Conservation (phyloP, 2,329 filamentous ascomycete species). For the Fusarium caatingaense region DNA sequence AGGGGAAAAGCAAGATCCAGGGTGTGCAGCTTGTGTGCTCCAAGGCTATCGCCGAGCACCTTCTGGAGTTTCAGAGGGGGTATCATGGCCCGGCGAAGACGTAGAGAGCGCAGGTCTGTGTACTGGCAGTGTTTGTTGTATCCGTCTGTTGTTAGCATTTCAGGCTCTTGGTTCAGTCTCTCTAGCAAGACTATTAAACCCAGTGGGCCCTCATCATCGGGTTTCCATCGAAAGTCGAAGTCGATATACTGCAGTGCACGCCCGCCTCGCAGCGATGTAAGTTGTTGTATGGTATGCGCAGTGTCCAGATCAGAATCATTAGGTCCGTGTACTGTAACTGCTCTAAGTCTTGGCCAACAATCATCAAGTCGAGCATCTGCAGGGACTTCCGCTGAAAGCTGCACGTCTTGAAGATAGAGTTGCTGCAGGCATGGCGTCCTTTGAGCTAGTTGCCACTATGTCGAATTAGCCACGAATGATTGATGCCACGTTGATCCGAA, state of each 20-base stretch:
- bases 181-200: constrained; percentile 31
- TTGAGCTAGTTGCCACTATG: constrained; percentile 43
- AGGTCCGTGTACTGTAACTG: constrained; percentile 43
- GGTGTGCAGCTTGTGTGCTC: constrained; percentile 47
- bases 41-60: constrained; percentile 45
- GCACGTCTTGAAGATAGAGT: constrained; percentile 47
- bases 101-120: constrained; percentile 45
- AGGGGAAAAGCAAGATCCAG: constrained; percentile 54
- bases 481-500: background rate
- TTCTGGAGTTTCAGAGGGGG: constrained; percentile 41
- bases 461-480: constrained; percentile 12
- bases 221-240: constrained; percentile 47
- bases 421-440: constrained; percentile 50
- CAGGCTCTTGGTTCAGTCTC: constrained; percentile 30
- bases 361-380: constrained; percentile 28
- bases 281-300: constrained; percentile 33
- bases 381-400: constrained; percentile 27
- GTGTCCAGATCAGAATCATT: constrained; percentile 40
- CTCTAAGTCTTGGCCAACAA: constrained; percentile 49
- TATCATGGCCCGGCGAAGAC: constrained; percentile 44
- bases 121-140: constrained; percentile 39
- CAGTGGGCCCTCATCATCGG: constrained; percentile 38
- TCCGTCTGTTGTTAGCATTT: constrained; percentile 15
- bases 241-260: constrained; percentile 47
- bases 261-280: constrained; percentile 47